These are phyloP conservation scores for Hordeum pubiflorum DNA, from an alignment of 202 grass and related monocot species.

Conservation along the genomic window DNA sequence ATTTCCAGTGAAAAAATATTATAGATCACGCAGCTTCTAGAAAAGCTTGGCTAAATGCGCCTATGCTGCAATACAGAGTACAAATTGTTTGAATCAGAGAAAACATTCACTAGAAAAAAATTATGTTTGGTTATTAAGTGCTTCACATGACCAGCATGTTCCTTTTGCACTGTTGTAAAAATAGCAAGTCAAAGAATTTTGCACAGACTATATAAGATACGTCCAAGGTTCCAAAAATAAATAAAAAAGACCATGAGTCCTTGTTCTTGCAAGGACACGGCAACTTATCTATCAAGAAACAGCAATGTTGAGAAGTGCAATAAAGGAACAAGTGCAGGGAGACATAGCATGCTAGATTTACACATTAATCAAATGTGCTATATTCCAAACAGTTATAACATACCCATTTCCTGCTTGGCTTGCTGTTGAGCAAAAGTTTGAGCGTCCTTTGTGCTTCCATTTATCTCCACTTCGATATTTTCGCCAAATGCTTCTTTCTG, in stretches of 20 bases:
- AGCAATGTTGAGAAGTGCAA: not conserved
- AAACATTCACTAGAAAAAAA: not conserved
- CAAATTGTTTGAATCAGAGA: not conserved
- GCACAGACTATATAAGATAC: not conserved
- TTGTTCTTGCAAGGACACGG: conserved; percentile 1
- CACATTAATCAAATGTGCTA: not conserved
- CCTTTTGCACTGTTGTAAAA: not conserved
- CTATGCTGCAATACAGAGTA: not conserved
- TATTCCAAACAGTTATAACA: conserved; percentile 21
- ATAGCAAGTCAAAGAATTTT: not conserved
- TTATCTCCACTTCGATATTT: conserved; percentile 85
- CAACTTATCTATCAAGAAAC: not conserved
- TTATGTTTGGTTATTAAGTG: not conserved
- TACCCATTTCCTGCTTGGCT: conserved; percentile 69
- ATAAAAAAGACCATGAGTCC: not conserved
- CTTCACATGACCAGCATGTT: not conserved
- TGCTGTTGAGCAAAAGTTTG: conserved; percentile 67
- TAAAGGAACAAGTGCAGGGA: not conserved
- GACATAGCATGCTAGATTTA: not conserved
- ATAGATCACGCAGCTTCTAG: not conserved
- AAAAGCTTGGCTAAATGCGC: conserved; percentile 1
- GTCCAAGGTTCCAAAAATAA: not conserved
- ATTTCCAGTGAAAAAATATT: not conserved
- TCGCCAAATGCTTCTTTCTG: conserved; percentile 99
- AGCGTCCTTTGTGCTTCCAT: conserved; percentile 83